A percentile compares a stretch with the other conserved stretches of the same genome.
Conservation (phyloP, 805 yeast genomes). For the Lipomyces kockii region DNA sequence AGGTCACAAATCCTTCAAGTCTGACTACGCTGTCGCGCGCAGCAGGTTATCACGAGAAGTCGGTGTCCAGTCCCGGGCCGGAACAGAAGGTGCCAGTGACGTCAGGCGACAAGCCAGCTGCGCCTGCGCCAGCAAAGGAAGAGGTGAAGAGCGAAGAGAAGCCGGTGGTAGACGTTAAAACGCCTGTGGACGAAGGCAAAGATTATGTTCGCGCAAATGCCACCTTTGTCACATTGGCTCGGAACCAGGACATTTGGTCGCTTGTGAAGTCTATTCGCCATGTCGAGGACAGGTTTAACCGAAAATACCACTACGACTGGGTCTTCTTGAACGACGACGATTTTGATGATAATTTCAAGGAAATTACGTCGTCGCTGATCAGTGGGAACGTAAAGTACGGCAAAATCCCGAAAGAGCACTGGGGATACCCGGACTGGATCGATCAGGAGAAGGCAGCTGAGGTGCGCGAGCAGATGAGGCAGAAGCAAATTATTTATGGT, state of each 20-base stretch:
- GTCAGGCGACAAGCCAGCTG: slow-evolving; percentile 5
- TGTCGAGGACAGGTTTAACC: slow-evolving; percentile 81
- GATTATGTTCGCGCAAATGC: slow-evolving; percentile 52
- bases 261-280: slow-evolving; percentile 65
- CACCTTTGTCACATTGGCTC: slow-evolving; percentile 70
- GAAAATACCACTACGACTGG: slow-evolving; percentile 83
- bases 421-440: slow-evolving; percentile 85
- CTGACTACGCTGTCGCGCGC: slow-evolving; percentile 25
- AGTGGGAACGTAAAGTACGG: slow-evolving; percentile 77
- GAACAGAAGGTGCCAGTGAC: background rate
- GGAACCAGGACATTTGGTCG: slow-evolving; percentile 65
- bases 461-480: slow-evolving; percentile 61
- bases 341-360: slow-evolving; percentile 72
- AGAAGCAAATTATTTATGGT: slow-evolving; percentile 69
- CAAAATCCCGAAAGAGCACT: slow-evolving; percentile 71
- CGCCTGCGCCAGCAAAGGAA: slow-evolving; percentile 2
- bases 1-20: slow-evolving; percentile 24
- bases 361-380: slow-evolving; percentile 55
- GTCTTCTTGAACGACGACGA: slow-evolving; percentile 83
- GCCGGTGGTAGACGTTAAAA: background rate
- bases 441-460: slow-evolving; percentile 72
- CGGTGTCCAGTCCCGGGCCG: background rate
- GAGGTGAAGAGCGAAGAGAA: background rate
- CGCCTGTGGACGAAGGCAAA: background rate
- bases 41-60: slow-evolving; percentile 17